Base-by-base conservation (phyloP, 495 filamentous ascomycete species). In the Aspergillus homomorphus region DNA sequence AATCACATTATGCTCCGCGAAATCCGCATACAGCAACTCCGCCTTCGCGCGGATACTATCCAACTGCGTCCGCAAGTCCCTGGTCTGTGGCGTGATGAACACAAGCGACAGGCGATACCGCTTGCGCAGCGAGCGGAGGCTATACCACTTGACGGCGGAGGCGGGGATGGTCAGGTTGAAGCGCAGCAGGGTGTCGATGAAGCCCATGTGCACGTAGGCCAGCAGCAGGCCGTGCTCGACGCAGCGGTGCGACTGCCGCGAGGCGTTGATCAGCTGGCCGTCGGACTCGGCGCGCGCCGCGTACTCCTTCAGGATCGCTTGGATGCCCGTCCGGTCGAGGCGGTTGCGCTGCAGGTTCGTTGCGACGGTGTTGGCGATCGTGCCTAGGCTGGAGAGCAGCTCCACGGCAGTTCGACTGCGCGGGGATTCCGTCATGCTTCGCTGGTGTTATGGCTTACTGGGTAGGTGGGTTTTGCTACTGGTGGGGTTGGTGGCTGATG, bases 91-190 rank as follows among this genome's bases (percentile, higher is more conserved):
- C 0, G 55, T 19, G 24, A 53, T 52, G 14, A 24, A 23, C n/a
- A 62, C 19, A 9, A 59, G 52, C 14, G 60, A 56, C 15, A 62
- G 20, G 2, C 52, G 60, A 21, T 62, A 59, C 51, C 55, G 58
- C 26, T 51, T 20, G 12, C 38, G 14, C 4, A 62, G 18, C 22
- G 57, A 44, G 46, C 45, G 55, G 43, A 24, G 56, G 41, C 46
- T 61, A 22, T 64, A 64, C 62, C 62, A 64, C 38, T 57, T 58
- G 12, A 64, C 42, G 3, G 62, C 58, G 4, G 62, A 48, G 43
- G 62, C 33, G 9, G 41, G 41, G 30, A 64, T 18, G 16, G 45
- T 64, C 21, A 58, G 59, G 43, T 64, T 64, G 12, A 56, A 49
- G 16, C 54, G 51, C 20, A 26, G 45, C 18, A 64, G 42, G 55